Evolutionary conservation across 2,329 filamentous ascomycete species (phyloP).

Genomic region (Fusarium pilosicola): DNA sequence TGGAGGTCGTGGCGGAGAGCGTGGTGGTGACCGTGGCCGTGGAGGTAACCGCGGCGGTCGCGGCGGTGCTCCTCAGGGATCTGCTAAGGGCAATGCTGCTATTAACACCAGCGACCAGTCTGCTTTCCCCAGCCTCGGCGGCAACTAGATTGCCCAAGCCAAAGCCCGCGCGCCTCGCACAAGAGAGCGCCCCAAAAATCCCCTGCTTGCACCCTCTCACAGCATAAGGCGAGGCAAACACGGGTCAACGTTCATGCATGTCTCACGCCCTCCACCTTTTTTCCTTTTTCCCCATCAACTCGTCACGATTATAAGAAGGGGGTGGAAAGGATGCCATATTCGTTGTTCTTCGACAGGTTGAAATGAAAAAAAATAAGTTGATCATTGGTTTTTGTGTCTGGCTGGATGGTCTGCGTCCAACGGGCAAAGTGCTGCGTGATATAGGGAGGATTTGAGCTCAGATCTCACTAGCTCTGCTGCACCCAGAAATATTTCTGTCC

Average conservation of each 20-base stretch:
- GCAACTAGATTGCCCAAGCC: slow-evolving; percentile 54
- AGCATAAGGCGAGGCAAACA: slow-evolving; percentile 22
- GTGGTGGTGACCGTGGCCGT: slow-evolving; percentile 53
- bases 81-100: slow-evolving; percentile 46
- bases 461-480: slow-evolving; percentile 42
- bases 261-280: slow-evolving; percentile 22
- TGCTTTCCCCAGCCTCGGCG: slow-evolving; percentile 70
- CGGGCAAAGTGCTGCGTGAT: slow-evolving; percentile 31
- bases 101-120: slow-evolving; percentile 67
- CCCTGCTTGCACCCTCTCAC: slow-evolving; percentile 22
- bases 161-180: slow-evolving; percentile 19
- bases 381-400: slow-evolving; percentile 43
- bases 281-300: neutral
- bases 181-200: slow-evolving; percentile 29
- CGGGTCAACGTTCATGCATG: slow-evolving; percentile 39
- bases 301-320: slow-evolving; percentile 29
- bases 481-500: slow-evolving; percentile 43
- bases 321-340: slow-evolving; percentile 31
- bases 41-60: slow-evolving; percentile 43
- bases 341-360: slow-evolving; percentile 48
- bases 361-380: slow-evolving; percentile 45
- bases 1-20: slow-evolving; percentile 53
- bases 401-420: slow-evolving; percentile 34
- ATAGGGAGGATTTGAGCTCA: slow-evolving; percentile 36
- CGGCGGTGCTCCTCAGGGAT: slow-evolving; percentile 48